Percentiles rank a stretch among this genome's conserved stretches.
Evolutionary conservation across 179 eudicot genomes (phyloP).

Genomic region (Corrigiola litoralis): DNA sequence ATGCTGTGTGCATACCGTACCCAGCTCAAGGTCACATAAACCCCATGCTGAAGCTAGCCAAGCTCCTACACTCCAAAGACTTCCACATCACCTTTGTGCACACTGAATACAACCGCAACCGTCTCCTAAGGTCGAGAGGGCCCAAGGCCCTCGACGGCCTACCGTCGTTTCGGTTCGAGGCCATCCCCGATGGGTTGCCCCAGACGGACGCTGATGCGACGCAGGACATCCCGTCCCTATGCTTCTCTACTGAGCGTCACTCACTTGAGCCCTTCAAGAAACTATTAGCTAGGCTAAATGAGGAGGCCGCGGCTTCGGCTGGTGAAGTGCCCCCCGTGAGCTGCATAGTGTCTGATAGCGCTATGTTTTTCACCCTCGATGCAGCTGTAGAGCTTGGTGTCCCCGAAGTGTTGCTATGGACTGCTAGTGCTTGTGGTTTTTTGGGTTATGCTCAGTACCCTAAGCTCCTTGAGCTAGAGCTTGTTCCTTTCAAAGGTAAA

Average conservation of each 20-base stretch:
- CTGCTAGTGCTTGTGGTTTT: slow-evolving; percentile 26
- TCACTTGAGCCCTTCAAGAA: slow-evolving; percentile 9
- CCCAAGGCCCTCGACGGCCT: slow-evolving; percentile 17
- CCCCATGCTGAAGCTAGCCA: slow-evolving; percentile 33
- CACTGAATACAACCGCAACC: slow-evolving; percentile 27
- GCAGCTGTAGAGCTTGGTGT: slow-evolving; percentile 27
- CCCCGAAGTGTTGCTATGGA: slow-evolving; percentile 25
- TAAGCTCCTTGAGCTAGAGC: not conserved
- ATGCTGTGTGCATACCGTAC: slow-evolving; percentile 33
- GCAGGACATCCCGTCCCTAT: slow-evolving; percentile 21
- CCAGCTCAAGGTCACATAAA: slow-evolving; percentile 37
- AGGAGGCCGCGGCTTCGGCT: not conserved
- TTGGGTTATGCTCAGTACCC: slow-evolving; percentile 23
- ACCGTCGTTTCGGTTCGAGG: slow-evolving; percentile 21
- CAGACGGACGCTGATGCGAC: slow-evolving; percentile 15
- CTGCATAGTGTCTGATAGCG: slow-evolving; percentile 24
- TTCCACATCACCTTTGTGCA: slow-evolving; percentile 38
- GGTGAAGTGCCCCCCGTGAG: slow-evolving; percentile 15
- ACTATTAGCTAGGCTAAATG: slow-evolving; percentile 15
- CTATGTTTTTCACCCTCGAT: slow-evolving; percentile 27
- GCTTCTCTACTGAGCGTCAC: not conserved
- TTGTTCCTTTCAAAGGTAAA: slow-evolving; percentile 31
- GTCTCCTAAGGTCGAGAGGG: slow-evolving; percentile 21
- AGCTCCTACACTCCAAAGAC: slow-evolving; percentile 25
- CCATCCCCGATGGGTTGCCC: slow-evolving; percentile 36